phyloP scores from a whole-genome alignment of 2,329 filamentous ascomycete genomes.

The Fusarium sp. region DNA sequence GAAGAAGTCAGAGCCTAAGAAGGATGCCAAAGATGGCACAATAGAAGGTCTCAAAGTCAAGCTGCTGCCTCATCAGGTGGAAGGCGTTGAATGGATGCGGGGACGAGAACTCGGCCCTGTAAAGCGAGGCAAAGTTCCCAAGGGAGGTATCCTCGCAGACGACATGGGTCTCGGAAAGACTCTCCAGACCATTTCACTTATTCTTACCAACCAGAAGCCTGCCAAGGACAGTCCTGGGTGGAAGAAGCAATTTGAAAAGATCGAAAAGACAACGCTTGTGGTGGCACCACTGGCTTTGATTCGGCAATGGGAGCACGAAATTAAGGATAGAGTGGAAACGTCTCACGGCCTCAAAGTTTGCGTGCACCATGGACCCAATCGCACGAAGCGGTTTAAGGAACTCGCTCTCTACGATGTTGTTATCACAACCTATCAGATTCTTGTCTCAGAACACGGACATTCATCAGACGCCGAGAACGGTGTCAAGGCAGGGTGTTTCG shows the following conservation, averaged over 20 bases:
- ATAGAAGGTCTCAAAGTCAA: conserved; percentile 88
- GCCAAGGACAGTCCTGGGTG: conserved; percentile 67
- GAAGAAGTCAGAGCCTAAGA: conserved; percentile 45
- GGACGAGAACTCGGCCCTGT: conserved; percentile 89
- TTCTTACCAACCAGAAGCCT: conserved; percentile 84
- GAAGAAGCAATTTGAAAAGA: conserved; percentile 75
- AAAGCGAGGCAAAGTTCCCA: conserved; percentile 84
- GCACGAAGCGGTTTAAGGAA: conserved; percentile 82
- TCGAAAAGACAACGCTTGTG: conserved; percentile 86
- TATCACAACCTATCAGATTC: conserved; percentile 95
- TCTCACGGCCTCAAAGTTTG: conserved; percentile 81
- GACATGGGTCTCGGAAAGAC: conserved; percentile 99
- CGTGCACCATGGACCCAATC: conserved; percentile 89
- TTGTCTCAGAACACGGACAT: conserved; percentile 88
- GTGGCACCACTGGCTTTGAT: conserved; percentile 94
- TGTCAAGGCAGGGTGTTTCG: conserved; percentile 85
- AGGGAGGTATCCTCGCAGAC: conserved; percentile 94
- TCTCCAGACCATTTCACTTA: conserved; percentile 89
- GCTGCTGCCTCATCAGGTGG: conserved; percentile 91
- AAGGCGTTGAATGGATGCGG: conserved; percentile 95
- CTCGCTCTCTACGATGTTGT: conserved; percentile 92
- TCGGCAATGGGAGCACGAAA: conserved; percentile 96
- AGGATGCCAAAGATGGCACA: conserved; percentile 60
- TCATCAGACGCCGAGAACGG: conserved; percentile 71
- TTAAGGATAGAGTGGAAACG: conserved; percentile 81